Percentiles rank a stretch among this genome's conserved stretches.
Conservation (phyloP, 2,329 filamentous ascomycete species). For the Fusarium pseudograminearum region DNA sequence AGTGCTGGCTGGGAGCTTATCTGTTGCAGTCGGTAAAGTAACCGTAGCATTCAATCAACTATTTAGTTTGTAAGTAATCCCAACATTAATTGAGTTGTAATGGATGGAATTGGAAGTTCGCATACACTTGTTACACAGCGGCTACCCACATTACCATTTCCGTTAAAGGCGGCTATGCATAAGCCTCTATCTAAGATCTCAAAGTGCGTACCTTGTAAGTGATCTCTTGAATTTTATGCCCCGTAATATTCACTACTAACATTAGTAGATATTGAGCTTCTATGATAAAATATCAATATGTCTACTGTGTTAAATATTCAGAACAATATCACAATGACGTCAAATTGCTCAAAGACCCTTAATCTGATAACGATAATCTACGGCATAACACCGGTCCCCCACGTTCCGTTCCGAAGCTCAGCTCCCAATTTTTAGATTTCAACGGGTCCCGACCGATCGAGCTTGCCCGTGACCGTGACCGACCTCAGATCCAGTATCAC, state of each 20-base stretch:
- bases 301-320: not conserved
- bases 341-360: conserved; percentile 29
- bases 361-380: conserved; percentile 22
- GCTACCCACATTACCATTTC: conserved; percentile 2
- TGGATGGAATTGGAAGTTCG: not conserved
- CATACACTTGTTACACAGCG: conserved; percentile 4
- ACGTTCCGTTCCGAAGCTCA: conserved; percentile 31
- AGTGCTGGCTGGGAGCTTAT: not conserved
- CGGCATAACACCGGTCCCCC: conserved; percentile 41
- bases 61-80: not conserved
- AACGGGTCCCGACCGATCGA: conserved; percentile 11
- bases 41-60: not conserved
- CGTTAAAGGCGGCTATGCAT: not conserved
- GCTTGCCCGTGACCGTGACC: conserved; percentile 37
- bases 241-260: not conserved
- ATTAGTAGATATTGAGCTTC: not conserved
- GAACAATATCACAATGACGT: conserved; percentile 23
- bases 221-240: not conserved
- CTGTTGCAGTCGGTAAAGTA: not conserved
- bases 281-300: not conserved
- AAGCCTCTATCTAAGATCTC: not conserved
- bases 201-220: not conserved
- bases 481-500: conserved; percentile 28
- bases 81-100: not conserved
- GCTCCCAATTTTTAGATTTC: conserved; percentile 32